These are phyloP conservation scores for Blastocystis sp. DNA, from an alignment of 352 stramenopile species.

Conservation along the genomic window DNA sequence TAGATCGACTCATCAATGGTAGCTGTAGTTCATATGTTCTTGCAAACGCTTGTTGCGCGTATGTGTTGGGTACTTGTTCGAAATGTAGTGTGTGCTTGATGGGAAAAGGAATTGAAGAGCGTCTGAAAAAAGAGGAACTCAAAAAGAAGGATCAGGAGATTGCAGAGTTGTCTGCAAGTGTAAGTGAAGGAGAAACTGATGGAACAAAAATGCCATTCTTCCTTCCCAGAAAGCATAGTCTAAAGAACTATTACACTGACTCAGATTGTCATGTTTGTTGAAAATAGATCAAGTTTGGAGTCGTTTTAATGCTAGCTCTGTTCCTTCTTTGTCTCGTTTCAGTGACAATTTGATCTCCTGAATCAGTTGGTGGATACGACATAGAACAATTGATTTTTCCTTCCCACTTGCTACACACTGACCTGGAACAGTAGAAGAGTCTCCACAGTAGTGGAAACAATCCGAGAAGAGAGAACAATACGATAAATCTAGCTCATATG, in stretches of 20 bases:
- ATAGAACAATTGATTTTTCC: neutral
- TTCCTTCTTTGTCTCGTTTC: neutral
- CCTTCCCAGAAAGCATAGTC: conserved; percentile 37
- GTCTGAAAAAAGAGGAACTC: neutral
- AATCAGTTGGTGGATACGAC: neutral
- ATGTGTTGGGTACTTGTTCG: neutral
- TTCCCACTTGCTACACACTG: neutral
- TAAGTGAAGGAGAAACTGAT: neutral
- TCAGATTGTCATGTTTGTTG: neutral
- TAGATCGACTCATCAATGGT: conserved; percentile 36
- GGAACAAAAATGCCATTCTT: conserved; percentile 59
- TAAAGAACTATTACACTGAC: conserved; percentile 43
- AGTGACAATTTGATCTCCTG: neutral
- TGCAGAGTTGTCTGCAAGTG: neutral
- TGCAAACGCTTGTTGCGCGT: conserved; percentile 54
- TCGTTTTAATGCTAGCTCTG: neutral
- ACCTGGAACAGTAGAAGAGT: neutral
- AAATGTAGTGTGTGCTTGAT: conserved; percentile 54
- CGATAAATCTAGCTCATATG: neutral
- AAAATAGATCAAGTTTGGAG: neutral
- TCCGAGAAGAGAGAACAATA: neutral
- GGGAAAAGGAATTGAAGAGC: conserved; percentile 26
- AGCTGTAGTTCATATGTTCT: conserved; percentile 33
- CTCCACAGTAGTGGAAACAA: neutral
- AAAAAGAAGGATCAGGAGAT: conserved; percentile 20